Evolutionary conservation across 2,329 filamentous ascomycete species (phyloP), one percentile per base, ranked within the genome.

Genomic region (Scytalidium sp.): DNA sequence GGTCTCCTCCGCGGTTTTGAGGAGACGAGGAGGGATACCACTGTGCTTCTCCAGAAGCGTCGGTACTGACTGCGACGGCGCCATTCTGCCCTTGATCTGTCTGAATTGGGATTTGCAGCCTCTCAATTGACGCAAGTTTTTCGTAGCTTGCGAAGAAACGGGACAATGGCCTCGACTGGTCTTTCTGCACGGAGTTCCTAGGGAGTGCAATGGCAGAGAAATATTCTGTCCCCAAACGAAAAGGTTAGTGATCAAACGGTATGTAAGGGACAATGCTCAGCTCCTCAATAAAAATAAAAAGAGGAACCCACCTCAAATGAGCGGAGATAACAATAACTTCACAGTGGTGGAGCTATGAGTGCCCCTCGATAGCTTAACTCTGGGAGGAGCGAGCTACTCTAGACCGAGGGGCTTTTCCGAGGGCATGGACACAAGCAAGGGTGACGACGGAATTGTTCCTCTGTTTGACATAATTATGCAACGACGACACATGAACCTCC

Each of bases 11-110:
- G 60, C 61, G 46, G 61, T 56, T 22, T 56, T 49, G 23, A 51
- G 39, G 3, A 61, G 49, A 5, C 59, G 54, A 6, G 45, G 43
- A 27, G 61, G 59, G 25, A 60, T 53, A 20, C 61, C 61, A 32
- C 54, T 59, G 43, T 63, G 58, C 13, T 47, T 55, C 7, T 43
- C 32, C 15, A 36, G 15, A n/a, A 36, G 32, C 11, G 32, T 36
- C 32, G 32, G 32, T n/a, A 36, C 32, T 36, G 32, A 6, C 5
- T 10, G 25, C 25, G 7, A 4, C 17, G 32, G 17, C 13, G 32
- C 7, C n/a, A n/a, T n/a, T n/a, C n/a, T n/a, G n/a, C 13, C 15
- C 32, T 15, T 36, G 32, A 36, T n/a, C 5, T 36, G 32, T 6
- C 13, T 36, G 7, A 15, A 5, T n/a, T 10, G 13, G 5, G n/a